Evolutionary conservation across 2,329 filamentous ascomycete species (phyloP).

Genomic region (Talaromyces sp.): DNA sequence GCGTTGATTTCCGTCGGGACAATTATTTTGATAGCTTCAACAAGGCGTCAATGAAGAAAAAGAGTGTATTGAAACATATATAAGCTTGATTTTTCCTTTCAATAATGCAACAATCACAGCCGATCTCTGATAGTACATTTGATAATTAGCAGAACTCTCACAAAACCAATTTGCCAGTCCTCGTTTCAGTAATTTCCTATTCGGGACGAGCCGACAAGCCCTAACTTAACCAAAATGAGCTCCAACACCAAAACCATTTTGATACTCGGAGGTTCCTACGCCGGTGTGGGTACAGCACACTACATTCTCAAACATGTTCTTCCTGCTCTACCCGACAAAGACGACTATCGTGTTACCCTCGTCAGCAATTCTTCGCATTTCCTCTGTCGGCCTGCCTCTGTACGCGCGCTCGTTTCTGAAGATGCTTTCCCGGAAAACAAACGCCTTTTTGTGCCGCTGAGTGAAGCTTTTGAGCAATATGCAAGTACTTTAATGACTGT

Average conservation of each 20-base stretch:
- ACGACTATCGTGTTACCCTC: conserved; percentile 43
- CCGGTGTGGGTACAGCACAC: conserved; percentile 51
- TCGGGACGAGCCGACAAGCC: not conserved
- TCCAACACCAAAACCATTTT: conserved; percentile 41
- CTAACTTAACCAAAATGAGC: not conserved
- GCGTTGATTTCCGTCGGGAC: conserved; percentile 1
- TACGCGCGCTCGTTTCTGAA: conserved; percentile 49
- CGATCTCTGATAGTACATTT: no score
- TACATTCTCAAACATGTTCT: conserved; percentile 53
- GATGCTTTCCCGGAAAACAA: conserved; percentile 44
- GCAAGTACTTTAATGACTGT: conserved; percentile 38
- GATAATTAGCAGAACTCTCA: not conserved
- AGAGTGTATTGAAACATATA: not conserved
- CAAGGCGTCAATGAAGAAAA: not conserved
- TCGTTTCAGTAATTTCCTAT: not conserved
- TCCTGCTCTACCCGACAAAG: conserved; percentile 38
- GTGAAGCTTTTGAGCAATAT: conserved; percentile 41
- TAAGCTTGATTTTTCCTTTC: not conserved
- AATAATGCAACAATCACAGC: no score
- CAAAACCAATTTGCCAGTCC: no score
- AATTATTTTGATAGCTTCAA: conserved; percentile 6
- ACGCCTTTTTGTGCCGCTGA: conserved; percentile 42
- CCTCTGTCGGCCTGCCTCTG: conserved; percentile 45
- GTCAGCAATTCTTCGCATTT: conserved; percentile 43
- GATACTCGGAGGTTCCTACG: conserved; percentile 55